Base-by-base conservation (phyloP, 331 rosid species). In the Arachis monticola region DNA sequence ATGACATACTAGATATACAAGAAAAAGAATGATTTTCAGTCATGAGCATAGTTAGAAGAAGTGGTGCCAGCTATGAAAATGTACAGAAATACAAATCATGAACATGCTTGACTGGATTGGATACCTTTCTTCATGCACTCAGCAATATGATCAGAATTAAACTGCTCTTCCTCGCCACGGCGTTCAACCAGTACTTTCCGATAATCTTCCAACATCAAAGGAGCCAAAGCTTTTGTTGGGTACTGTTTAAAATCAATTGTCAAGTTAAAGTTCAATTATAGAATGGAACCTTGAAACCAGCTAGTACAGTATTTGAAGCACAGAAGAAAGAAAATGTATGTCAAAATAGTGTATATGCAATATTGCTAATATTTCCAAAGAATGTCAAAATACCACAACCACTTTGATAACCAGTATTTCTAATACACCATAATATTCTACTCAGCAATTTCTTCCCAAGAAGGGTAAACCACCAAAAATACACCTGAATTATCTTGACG, bases 161-260 rank as follows among this genome's bases (percentile, higher is more conserved):
- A 94, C 52, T 78, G 93, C 59, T 94, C 98, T 74, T 87, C 93
- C 88, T 87, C 96, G 8, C 97, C 98, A 80, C 91, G 86, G 64
- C 98, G 89, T 70, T 94, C 96, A 73, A 91, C 95, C 98, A 93
- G 87, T 51, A 88, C 92, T 81, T 85, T 91, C 51, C 97, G 83
- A 74, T 83, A 88, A 81, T 91, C 98, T 81, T 90, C 97, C 87
- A 94, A 77, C 97, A 88, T 91, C 74, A 92, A 70, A 47, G 98
- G 97, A 75, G 96, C 80, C 84, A 94, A 79, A 63, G 97, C 97
- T 88, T 91, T 90, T 35, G 98, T 94, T 45, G 98, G 98, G 75
- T 91, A 91, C 98, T 93, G 83, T 82, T 41, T 61, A 73, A 77
- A 67, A 59, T 60, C 6, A 47, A 63, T 66, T 17, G 7, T 38